phyloP scores from a whole-genome alignment of 2,329 filamentous ascomycete genomes.

The Gaeumannomyces sp. region DNA sequence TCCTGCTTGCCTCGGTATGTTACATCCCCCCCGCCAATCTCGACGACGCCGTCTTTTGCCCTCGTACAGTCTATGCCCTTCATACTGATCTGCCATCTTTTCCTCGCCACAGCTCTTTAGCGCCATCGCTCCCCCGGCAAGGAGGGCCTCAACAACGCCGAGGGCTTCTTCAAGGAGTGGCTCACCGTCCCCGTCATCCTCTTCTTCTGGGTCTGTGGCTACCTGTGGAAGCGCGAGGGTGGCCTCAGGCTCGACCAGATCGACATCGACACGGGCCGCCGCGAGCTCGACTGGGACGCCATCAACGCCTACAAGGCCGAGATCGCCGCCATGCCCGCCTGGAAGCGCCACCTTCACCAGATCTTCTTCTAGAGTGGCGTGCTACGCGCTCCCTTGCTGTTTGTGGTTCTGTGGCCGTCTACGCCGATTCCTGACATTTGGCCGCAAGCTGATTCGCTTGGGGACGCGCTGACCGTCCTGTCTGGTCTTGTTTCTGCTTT shows the following conservation, averaged over 20 bases:
- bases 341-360: conserved; percentile 13
- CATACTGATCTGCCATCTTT: background rate
- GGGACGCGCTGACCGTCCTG: background rate
- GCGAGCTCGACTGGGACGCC: conserved; percentile 58
- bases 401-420: background rate
- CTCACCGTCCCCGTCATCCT: conserved; percentile 48
- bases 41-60: too few species aligned
- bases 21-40: conserved; percentile 1
- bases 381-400: too few species aligned
- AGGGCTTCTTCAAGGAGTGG: conserved; percentile 49
- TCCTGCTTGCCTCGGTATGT: conserved; percentile 43
- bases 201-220: conserved; percentile 49
- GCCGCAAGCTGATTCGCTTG: background rate
- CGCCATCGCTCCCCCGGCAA: conserved; percentile 33
- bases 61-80: conserved; percentile 10
- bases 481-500: background rate
- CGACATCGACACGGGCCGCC: conserved; percentile 60
- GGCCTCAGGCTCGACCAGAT: conserved; percentile 56
- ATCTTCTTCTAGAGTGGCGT: conserved; percentile 2
- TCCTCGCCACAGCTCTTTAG: conserved; percentile 37
- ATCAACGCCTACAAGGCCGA: conserved; percentile 48
- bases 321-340: conserved; percentile 15
- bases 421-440: too few species aligned
- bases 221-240: conserved; percentile 57
- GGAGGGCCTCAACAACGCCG: conserved; percentile 28